These are phyloP conservation scores for Aspergillus kassunensis DNA, from an alignment of 495 filamentous ascomycete genomes.

Conservation along the genomic window DNA sequence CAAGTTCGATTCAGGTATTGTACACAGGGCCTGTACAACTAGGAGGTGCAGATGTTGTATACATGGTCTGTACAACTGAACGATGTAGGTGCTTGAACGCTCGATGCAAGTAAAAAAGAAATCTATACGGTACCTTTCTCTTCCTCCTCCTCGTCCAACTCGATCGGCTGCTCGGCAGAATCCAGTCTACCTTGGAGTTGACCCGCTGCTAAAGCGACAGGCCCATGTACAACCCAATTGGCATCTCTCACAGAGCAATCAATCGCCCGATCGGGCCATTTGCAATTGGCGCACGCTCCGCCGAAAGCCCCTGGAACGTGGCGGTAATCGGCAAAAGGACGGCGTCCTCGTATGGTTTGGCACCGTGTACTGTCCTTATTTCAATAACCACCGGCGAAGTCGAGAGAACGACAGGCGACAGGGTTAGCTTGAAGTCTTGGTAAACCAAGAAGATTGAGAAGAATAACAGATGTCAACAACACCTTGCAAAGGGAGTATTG, in stretches of 20 bases:
- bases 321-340: constrained; percentile 10
- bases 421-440: no score
- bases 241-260: constrained; percentile 10
- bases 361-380: no score
- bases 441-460: no score
- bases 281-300: constrained; percentile 16
- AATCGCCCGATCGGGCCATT: constrained; percentile 11
- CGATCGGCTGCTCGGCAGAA: constrained; percentile 1
- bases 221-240: background rate
- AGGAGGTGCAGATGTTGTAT: constrained; percentile 15
- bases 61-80: constrained; percentile 14
- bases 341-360: no score
- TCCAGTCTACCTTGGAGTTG: background rate
- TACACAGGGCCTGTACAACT: no score
- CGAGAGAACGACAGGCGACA: no score
- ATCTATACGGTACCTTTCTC: background rate
- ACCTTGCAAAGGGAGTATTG: no score
- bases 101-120: constrained; percentile 6
- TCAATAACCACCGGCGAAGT: no score
- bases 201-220: background rate
- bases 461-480: no score
- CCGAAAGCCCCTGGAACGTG: constrained; percentile 13
- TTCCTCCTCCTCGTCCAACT: background rate
- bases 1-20: constrained; percentile 14
- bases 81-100: background rate